Conservation (phyloP, 352 stramenopile species). For the Blastocystis sp. region DNA sequence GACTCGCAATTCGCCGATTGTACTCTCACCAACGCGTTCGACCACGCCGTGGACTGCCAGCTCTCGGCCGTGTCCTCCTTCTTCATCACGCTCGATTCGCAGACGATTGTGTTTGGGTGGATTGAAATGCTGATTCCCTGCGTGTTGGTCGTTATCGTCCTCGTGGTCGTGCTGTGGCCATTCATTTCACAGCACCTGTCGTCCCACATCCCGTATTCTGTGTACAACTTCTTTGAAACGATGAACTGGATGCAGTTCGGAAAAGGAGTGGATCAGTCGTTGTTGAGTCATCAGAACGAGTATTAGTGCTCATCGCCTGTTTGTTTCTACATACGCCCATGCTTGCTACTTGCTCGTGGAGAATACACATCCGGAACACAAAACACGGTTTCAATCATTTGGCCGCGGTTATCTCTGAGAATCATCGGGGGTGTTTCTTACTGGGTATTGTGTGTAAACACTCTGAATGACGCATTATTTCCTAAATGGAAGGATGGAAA, state of each 20-base stretch:
- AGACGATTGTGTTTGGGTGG: conserved; percentile 38
- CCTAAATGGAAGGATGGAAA: too few species aligned
- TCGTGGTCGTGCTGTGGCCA: conserved; percentile 34
- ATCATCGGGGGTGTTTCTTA: too few species aligned
- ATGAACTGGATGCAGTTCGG: conserved; percentile 50
- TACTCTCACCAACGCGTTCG: neutral
- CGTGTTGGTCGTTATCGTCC: conserved; percentile 12
- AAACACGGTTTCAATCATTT: too few species aligned
- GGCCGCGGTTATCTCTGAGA: too few species aligned
- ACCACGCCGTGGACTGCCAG: conserved; percentile 31
- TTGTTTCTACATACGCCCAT: too few species aligned
- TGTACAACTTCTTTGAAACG: conserved; percentile 19
- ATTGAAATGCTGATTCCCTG: conserved; percentile 9
- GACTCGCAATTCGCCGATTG: neutral
- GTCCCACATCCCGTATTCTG: neutral
- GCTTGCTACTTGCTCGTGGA: too few species aligned
- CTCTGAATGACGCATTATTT: too few species aligned
- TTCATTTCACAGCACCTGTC: neutral
- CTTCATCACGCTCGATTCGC: conserved; percentile 15
- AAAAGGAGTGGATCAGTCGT: too few species aligned
- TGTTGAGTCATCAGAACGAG: too few species aligned
- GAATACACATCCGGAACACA: too few species aligned
- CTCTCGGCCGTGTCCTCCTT: conserved; percentile 32
- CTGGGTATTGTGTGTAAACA: too few species aligned
- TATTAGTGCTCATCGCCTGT: too few species aligned